phyloP scores from a whole-genome alignment of 2,329 filamentous ascomycete genomes.

The Talaromyces atroroseus region DNA sequence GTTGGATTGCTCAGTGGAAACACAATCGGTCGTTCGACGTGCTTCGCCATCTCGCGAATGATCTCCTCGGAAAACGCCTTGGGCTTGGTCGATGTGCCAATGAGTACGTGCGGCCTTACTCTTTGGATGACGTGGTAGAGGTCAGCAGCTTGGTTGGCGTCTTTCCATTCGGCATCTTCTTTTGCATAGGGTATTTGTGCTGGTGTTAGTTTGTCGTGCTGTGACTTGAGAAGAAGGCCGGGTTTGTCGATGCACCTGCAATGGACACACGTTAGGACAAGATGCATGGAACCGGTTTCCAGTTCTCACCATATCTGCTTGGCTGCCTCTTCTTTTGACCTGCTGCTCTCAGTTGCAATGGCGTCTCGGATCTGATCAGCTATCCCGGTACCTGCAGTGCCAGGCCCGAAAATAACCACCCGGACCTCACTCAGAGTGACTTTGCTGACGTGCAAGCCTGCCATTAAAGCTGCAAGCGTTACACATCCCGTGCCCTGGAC shows the following conservation, averaged over 20 bases:
- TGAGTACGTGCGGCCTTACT: slow-evolving; percentile 72
- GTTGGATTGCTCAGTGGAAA: slow-evolving; percentile 85
- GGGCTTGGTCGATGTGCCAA: slow-evolving; percentile 77
- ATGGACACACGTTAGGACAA: background rate
- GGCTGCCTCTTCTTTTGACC: slow-evolving; percentile 66
- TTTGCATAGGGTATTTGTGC: slow-evolving; percentile 66
- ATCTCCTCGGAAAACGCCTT: slow-evolving; percentile 70
- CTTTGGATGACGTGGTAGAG: slow-evolving; percentile 63
- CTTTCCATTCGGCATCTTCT: slow-evolving; percentile 56
- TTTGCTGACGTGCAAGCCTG: slow-evolving; percentile 64
- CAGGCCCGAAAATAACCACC: slow-evolving; percentile 72
- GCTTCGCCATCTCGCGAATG: slow-evolving; percentile 67
- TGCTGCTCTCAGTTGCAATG: slow-evolving; percentile 62
- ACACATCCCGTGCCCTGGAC: slow-evolving; percentile 86
- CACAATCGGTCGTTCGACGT: slow-evolving; percentile 67
- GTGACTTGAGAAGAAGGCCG: slow-evolving; percentile 64
- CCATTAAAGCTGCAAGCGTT: slow-evolving; percentile 74
- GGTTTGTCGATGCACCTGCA: slow-evolving; percentile 70
- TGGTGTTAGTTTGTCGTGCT: slow-evolving; percentile 55
- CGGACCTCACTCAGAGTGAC: slow-evolving; percentile 63
- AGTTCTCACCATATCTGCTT: slow-evolving; percentile 62
- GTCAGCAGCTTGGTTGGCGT: slow-evolving; percentile 50
- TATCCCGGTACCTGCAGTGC: slow-evolving; percentile 77
- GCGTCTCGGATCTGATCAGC: slow-evolving; percentile 79
- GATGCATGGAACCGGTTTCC: background rate